phyloP scores from a whole-genome alignment of 495 filamentous ascomycete species.

The Penicillium lagena region DNA sequence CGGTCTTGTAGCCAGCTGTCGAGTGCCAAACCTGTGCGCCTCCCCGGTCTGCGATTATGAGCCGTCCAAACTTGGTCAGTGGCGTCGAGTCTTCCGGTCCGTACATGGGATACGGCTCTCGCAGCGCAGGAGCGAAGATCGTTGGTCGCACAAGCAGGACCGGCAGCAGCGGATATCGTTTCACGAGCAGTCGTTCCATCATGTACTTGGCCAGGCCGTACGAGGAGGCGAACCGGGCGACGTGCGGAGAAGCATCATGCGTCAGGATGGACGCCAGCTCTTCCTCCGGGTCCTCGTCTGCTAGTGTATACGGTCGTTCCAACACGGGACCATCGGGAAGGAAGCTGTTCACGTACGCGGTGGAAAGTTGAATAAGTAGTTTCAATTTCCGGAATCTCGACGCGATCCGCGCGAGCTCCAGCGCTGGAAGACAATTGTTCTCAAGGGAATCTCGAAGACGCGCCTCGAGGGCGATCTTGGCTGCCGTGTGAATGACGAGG shows the following conservation, averaged over 20 bases:
- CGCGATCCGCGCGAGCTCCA: constrained; percentile 27
- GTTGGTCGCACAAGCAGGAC: constrained; percentile 33
- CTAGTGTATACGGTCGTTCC: constrained; percentile 20
- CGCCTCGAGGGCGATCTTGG: constrained; percentile 27
- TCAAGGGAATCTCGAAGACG: constrained; percentile 25
- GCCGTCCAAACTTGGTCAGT: constrained; percentile 26
- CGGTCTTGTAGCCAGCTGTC: constrained; percentile 22
- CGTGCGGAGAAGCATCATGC: constrained; percentile 11
- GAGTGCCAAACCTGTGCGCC: constrained; percentile 29
- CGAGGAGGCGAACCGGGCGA: constrained; percentile 22
- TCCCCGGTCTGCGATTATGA: constrained; percentile 19
- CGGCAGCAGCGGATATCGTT: constrained; percentile 22
- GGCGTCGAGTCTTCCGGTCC: constrained; percentile 29
- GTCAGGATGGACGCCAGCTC: constrained; percentile 23
- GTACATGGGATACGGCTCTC: constrained; percentile 31
- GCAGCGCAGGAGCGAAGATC: constrained; percentile 32
- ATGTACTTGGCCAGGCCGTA: constrained; percentile 36
- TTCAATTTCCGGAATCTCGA: constrained; percentile 24
- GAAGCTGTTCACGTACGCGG: constrained; percentile 31
- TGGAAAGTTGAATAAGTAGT: constrained; percentile 30
- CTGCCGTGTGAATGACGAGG: constrained; percentile 32
- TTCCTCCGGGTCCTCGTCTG: constrained; percentile 25
- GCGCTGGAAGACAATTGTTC: constrained; percentile 29
- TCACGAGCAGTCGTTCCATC: constrained; percentile 29
- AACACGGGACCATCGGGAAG: constrained; percentile 27